Base-by-base conservation (phyloP, 441 rosid genomes). In the Gossypium armourianum region DNA sequence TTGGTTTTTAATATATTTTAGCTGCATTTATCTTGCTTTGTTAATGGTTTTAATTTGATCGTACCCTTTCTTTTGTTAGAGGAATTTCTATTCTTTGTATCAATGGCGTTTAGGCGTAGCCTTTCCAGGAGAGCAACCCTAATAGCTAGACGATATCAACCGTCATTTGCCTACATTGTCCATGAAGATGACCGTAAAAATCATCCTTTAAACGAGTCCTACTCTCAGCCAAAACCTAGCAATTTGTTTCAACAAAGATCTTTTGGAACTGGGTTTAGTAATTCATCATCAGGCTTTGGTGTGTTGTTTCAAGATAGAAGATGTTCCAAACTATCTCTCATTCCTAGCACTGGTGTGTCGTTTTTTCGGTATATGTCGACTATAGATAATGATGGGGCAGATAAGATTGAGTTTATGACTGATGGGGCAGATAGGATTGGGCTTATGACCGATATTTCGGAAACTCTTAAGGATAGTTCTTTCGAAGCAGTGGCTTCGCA, bases 301-400 rank as follows among this genome's bases (percentile, higher is more conserved):
- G 62, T 58, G 65, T 56, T 81, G 45, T 69, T 77, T 49, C 77
- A 36, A 2, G 17, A 74, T 6, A 69, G 81, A 62, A 74, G 77
- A 69, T 67, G 82, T 61, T 71, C 63, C 2, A 76, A 72, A 52
- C 60, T 77, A 6, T 72, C 77, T 68, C 71, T 78, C 54, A 56
- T 69, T 28, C 81, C 87, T 0, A 62, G 84, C 21, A 56, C 74
- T 28, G 90, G 83, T 36, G 66, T 81, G 28, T 79, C 87, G 2
- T 85, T 83, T 74, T 66, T 68, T 40, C 90, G 93, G 49, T 78
- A 85, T 67, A 87, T 91, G 90, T 91, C 93, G 0, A 83, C 88
- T 4, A 55, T 80, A 0, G 77, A 69, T 66, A 87, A 86, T 29
- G 40, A 29, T 29, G 40, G 9, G 40, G 40, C 40, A 29, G 40